phyloP scores from a whole-genome alignment of 2,329 filamentous ascomycete species.

The Sporothrix brasiliensis region DNA sequence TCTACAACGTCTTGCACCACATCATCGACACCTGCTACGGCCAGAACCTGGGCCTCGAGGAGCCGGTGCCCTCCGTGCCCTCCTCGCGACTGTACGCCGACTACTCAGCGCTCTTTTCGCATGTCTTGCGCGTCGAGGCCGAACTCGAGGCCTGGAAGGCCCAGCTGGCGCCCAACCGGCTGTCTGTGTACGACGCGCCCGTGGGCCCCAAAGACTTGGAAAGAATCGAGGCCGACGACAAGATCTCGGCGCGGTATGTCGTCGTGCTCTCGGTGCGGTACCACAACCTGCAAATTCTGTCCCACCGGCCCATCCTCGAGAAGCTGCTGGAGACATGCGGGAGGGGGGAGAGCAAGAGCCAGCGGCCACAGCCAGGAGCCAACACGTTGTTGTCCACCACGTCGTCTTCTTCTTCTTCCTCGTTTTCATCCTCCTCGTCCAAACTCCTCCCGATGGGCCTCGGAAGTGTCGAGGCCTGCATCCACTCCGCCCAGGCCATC shows the following conservation, averaged over 20 bases:
- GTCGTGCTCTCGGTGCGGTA: conserved; percentile 47
- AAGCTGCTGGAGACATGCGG: conserved; percentile 34
- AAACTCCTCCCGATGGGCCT: conserved; percentile 33
- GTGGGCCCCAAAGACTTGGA: background rate
- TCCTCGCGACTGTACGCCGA: conserved; percentile 30
- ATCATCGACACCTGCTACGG: conserved; percentile 49
- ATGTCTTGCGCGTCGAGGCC: conserved; percentile 46
- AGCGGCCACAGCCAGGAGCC: background rate
- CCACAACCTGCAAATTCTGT: conserved; percentile 43
- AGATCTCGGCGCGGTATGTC: conserved; percentile 13
- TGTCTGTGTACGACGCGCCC: conserved; percentile 35
- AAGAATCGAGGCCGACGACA: conserved; percentile 29
- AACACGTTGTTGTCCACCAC: conserved; percentile 21
- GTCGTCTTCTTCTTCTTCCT: conserved; percentile 35
- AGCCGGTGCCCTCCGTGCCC: conserved; percentile 1
- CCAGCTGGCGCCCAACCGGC: conserved; percentile 39
- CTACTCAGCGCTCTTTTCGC: conserved; percentile 41
- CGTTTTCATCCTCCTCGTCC: conserved; percentile 36
- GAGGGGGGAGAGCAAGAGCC: background rate
- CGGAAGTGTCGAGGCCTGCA: conserved; percentile 17
- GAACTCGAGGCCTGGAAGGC: conserved; percentile 47
- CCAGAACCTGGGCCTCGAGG: conserved; percentile 48
- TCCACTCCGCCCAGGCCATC: conserved; percentile 24
- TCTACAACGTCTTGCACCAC: conserved; percentile 44
- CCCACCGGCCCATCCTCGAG: conserved; percentile 41